Conservation (phyloP, 2,329 filamentous ascomycete species). For the Orbilia ellipsospora region DNA sequence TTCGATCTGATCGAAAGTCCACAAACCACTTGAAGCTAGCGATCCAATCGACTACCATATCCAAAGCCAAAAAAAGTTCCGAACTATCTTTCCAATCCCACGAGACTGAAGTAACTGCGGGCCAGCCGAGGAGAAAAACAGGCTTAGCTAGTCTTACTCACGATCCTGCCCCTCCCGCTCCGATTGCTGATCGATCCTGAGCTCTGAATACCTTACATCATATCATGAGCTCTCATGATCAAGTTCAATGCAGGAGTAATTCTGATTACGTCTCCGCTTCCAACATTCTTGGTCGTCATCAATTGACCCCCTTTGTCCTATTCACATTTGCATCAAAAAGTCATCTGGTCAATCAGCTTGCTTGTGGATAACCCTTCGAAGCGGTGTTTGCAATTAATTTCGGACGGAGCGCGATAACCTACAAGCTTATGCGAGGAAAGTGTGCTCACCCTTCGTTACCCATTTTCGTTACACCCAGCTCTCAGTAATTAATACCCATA, state of each 20-base stretch:
- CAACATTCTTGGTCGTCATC: not conserved
- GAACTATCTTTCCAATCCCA: conserved; percentile 9
- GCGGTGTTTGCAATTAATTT: conserved; percentile 8
- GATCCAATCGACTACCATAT: not conserved
- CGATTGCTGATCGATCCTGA: conserved; percentile 9
- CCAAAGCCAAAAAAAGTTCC: conserved; percentile 8
- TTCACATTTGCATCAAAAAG: not conserved
- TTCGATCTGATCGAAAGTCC: conserved; percentile 1
- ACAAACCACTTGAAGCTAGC: conserved; percentile 1
- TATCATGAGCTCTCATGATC: conserved; percentile 1
- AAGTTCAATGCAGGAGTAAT: not conserved
- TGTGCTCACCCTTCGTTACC: conserved; percentile 14
- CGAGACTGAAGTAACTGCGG: conserved; percentile 1
- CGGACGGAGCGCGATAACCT: conserved; percentile 26
- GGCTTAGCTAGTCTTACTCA: conserved; percentile 1
- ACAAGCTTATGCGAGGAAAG: not conserved
- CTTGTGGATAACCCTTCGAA: too few species aligned
- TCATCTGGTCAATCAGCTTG: too few species aligned
- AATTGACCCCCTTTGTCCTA: not conserved
- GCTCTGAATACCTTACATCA: conserved; percentile 7
- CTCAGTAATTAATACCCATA: too few species aligned
- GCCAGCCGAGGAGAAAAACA: conserved; percentile 32
- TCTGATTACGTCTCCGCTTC: not conserved
- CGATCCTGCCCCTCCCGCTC: conserved; percentile 17
- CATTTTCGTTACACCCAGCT: not conserved